Percentiles rank a stretch among this genome's conserved stretches.
These are phyloP conservation scores for Cyclaneusma minus DNA, from an alignment of 2,329 filamentous ascomycete genomes.

Conservation along the genomic window DNA sequence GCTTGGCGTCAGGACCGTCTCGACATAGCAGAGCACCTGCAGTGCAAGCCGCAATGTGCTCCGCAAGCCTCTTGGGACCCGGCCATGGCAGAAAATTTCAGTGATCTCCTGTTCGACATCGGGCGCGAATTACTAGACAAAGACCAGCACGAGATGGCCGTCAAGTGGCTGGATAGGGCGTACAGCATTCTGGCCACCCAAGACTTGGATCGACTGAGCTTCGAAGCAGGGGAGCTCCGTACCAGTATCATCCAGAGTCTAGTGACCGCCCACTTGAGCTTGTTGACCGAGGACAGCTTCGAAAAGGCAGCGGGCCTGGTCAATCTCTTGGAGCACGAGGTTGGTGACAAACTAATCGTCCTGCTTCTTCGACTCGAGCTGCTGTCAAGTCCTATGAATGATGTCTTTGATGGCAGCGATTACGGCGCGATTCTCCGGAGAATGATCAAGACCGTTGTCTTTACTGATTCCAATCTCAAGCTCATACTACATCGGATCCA, in stretches of 20 bases:
- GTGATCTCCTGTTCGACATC: conserved; percentile 57
- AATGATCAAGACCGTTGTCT: conserved; percentile 43
- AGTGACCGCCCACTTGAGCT: conserved; percentile 36
- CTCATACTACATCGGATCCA: conserved; percentile 53
- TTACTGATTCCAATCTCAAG: conserved; percentile 49
- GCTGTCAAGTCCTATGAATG: conserved; percentile 31
- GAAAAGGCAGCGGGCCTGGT: conserved; percentile 41
- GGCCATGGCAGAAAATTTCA: conserved; percentile 40
- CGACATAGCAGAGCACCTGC: conserved; percentile 69
- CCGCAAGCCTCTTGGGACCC: conserved; percentile 27
- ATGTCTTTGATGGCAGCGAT: conserved; percentile 29
- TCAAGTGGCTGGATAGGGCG: conserved; percentile 61
- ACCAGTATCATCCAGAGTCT: conserved; percentile 50
- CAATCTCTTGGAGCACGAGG: conserved; percentile 42
- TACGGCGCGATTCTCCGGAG: conserved; percentile 39
- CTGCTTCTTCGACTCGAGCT: conserved; percentile 54
- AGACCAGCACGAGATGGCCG: conserved; percentile 36
- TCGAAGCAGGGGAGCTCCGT: conserved; percentile 46
- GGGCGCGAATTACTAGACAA: conserved; percentile 42
- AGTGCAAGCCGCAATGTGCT: conserved; percentile 36
- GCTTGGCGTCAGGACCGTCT: conserved; percentile 58
- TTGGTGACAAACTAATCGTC: conserved; percentile 49
- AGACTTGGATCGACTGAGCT: conserved; percentile 37
- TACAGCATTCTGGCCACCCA: conserved; percentile 40
- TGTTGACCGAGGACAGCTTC: conserved; percentile 26